phyloP scores from a whole-genome alignment of 2,329 filamentous ascomycete genomes.

The Alternaria burnsii region DNA sequence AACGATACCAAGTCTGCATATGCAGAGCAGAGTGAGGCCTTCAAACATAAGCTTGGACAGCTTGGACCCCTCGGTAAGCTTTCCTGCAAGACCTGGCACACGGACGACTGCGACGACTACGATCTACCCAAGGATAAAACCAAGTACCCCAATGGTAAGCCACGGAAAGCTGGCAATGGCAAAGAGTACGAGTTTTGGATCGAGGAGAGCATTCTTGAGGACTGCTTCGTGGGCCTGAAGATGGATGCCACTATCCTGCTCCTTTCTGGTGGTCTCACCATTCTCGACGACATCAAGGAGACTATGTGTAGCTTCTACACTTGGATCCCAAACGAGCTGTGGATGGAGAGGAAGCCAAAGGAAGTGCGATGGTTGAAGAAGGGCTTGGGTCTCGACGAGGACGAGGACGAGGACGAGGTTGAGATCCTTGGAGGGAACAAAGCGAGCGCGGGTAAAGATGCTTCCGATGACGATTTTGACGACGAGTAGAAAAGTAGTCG shows the following conservation, averaged over 20 bases:
- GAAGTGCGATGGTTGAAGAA: conserved; percentile 37
- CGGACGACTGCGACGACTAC: conserved; percentile 51
- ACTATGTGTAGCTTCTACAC: conserved; percentile 56
- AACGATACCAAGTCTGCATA: conserved; percentile 60
- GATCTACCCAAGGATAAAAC: conserved; percentile 49
- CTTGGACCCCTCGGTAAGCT: conserved; percentile 64
- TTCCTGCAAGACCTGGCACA: conserved; percentile 59
- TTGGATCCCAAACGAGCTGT: conserved; percentile 55
- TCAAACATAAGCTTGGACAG: conserved; percentile 48
- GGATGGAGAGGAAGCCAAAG: conserved; percentile 42
- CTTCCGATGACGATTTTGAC: conserved; percentile 27
- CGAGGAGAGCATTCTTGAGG: conserved; percentile 67
- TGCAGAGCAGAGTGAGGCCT: conserved; percentile 42
- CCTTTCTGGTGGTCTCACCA: conserved; percentile 34
- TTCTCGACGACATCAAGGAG: conserved; percentile 52
- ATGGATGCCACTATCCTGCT: conserved; percentile 47
- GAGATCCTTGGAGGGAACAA: conserved; percentile 18
- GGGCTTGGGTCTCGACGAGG: conserved; percentile 27
- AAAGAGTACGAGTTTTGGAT: conserved; percentile 67
- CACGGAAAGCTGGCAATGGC: conserved; percentile 42
- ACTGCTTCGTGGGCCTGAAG: conserved; percentile 68
- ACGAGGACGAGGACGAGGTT: conserved; percentile 24
- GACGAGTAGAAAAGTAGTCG: conserved; percentile 17
- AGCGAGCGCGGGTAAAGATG: conserved; percentile 16
- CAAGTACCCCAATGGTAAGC: conserved; percentile 36